Base-by-base conservation (phyloP, 2,329 filamentous ascomycete species). In the Polytolypa hystricis region DNA sequence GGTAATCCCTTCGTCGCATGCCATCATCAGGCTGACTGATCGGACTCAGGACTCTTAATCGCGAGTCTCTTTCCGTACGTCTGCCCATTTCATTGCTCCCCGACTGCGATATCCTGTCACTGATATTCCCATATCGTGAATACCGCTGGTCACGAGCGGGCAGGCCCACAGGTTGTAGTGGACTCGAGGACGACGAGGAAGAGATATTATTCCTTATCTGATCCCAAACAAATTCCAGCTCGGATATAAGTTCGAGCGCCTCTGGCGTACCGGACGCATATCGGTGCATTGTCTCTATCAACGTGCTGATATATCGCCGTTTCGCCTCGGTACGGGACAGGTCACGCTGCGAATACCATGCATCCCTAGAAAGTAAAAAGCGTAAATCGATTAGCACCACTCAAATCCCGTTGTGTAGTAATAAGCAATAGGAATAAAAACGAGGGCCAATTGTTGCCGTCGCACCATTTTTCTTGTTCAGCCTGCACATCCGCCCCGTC, bases 181-280 rank as follows among this genome's bases (percentile, higher is more conserved):
- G 55, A 27, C 52, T 52, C 5, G 49, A 50, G 26, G 77, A 64
- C 25, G 79, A 77, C 12, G 73, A 75, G 3, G 80, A 76, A 8
- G 76, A 60, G 6, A 69, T 75, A 51, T 89, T 95, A 48, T 81
- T 81, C 60, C 91, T 93, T 50, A 98, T 89, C 58, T 96, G 91
- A 49, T 95, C 86, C 91, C 91, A 98, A 26, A 98, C 89, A 52
- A 96, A 98, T 62, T 98, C 91, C n/a, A 98, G 74, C 60, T 98
- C 91, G 7, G 79, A 72, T 25, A 96, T 87, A 26, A 98, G 71
- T 60, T 93, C 87, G 41, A 80, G 74, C 5, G 85, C 85, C 56
- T 94, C 86, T 33, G 61, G 53, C 0, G 86, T 95, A 27, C 81
- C 73, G 29, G 72, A 91, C 33, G 91, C 91, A 65, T 93, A 96